phyloP scores from a whole-genome alignment of 768 basidiomycete genomes.

The Paxillus involutus region DNA sequence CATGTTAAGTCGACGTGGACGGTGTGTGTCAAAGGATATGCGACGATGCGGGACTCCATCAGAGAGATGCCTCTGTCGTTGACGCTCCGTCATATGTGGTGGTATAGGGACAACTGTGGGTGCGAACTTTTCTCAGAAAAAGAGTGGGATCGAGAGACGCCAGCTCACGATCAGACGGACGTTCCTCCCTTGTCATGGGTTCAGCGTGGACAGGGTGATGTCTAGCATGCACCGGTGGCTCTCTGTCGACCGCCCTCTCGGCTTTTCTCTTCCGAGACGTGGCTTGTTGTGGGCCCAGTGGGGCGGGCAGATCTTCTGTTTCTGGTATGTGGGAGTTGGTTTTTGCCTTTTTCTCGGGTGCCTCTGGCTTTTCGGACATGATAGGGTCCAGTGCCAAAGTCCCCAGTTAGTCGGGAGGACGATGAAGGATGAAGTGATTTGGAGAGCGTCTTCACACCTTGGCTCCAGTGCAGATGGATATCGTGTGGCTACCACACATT shows the following conservation, averaged over 20 bases:
- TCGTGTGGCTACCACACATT: constrained; percentile 14
- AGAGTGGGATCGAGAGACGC: background rate
- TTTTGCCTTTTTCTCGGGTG: constrained; percentile 23
- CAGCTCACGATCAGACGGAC: constrained; percentile 28
- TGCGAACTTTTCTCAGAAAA: constrained; percentile 9
- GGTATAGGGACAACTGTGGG: constrained; percentile 20
- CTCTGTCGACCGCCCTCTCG: constrained; percentile 12
- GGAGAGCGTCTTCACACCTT: constrained; percentile 21
- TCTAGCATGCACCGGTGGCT: constrained; percentile 10
- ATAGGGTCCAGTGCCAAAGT: constrained; percentile 4
- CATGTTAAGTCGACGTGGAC: constrained; percentile 20
- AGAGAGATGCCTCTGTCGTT: constrained; percentile 21
- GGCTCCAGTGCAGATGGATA: constrained; percentile 5
- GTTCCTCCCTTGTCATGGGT: constrained; percentile 17
- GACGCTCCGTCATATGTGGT: constrained; percentile 22
- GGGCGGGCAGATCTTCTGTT: constrained; percentile 12
- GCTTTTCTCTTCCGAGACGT: constrained; percentile 27
- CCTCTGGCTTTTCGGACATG: constrained; percentile 29
- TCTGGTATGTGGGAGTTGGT: constrained; percentile 13
- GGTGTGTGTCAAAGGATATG: constrained; percentile 25
- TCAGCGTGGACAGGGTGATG: constrained; percentile 12
- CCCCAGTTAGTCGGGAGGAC: constrained; percentile 15
- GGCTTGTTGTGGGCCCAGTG: background rate
- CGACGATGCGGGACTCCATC: constrained; percentile 22
- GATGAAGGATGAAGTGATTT: constrained; percentile 23